These are phyloP conservation scores for Zizania palustris DNA, from an alignment of 202 grass and related monocot genomes.

Conservation along the genomic window DNA sequence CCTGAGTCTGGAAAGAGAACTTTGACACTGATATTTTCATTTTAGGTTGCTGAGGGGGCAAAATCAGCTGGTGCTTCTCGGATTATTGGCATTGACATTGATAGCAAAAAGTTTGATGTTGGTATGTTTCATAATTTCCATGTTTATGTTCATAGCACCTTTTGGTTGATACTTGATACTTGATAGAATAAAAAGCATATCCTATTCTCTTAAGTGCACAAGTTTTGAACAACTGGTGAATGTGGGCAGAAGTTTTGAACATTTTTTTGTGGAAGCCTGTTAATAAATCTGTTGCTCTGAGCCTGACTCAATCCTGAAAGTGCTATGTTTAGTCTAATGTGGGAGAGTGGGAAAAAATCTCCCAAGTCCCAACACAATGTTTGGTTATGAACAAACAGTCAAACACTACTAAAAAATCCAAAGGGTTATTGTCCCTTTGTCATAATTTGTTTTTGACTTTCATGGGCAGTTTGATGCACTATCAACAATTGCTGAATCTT, in stretches of 20 bases:
- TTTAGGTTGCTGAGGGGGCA: conserved; percentile 93
- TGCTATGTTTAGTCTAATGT: not conserved
- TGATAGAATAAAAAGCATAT: not conserved
- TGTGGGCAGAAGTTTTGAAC: not conserved
- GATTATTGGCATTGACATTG: conserved; percentile 95
- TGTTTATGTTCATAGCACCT: not conserved
- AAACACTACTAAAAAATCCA: not conserved
- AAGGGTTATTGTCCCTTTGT: not conserved
- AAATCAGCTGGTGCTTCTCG: conserved; percentile 91
- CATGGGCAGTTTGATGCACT: not conserved
- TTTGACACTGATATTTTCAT: conserved; percentile 26
- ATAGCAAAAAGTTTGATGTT: conserved; percentile 90
- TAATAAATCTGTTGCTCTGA: not conserved
- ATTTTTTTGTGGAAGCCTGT: conserved; percentile 18
- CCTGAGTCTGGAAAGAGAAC: conserved; percentile 7
- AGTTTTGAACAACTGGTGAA: not conserved
- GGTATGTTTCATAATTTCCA: conserved; percentile 50
- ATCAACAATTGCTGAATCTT: conserved; percentile 10
- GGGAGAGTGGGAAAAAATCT: not conserved
- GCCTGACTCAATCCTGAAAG: not conserved
- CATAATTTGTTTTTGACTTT: not conserved
- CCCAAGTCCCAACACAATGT: not conserved
- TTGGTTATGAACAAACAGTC: not conserved
- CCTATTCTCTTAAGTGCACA: not conserved
- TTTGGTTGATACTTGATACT: not conserved